These are phyloP conservation scores for Emergomyces africanus DNA, from an alignment of 2,329 filamentous ascomycete species.

Conservation along the genomic window DNA sequence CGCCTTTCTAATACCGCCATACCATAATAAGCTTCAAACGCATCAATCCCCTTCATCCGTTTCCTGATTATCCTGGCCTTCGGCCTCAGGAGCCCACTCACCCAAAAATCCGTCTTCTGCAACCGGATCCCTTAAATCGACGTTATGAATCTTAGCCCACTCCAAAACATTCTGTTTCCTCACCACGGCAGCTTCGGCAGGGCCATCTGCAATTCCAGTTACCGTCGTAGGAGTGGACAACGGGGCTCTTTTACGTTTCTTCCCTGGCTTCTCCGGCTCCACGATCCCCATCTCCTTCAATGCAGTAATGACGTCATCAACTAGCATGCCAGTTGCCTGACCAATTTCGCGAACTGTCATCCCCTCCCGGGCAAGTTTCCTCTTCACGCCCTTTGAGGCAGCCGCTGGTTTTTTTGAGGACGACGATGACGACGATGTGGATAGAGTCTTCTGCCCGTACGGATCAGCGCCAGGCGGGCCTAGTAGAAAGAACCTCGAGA, in stretches of 20 bases:
- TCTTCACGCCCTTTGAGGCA: constrained; percentile 28
- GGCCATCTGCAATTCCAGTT: background rate
- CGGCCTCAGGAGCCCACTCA: constrained; percentile 43
- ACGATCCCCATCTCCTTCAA: constrained; percentile 69
- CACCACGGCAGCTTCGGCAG: constrained; percentile 30
- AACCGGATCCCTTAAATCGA: constrained; percentile 54
- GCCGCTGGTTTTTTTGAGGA: background rate
- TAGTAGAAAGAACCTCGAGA: constrained; percentile 53
- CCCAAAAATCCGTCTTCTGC: constrained; percentile 63
- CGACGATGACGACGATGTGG: background rate
- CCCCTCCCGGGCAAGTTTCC: constrained; percentile 30
- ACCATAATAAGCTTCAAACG: background rate
- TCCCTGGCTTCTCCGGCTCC: constrained; percentile 37
- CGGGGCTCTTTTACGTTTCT: constrained; percentile 38
- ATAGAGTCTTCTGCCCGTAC: constrained; percentile 12
- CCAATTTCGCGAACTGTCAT: constrained; percentile 62
- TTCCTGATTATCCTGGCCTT: background rate
- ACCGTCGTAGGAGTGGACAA: background rate
- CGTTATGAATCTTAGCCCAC: constrained; percentile 52
- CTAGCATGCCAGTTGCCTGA: constrained; percentile 65
- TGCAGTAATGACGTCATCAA: constrained; percentile 68
- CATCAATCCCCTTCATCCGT: constrained; percentile 17
- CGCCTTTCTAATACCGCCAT: constrained; percentile 5
- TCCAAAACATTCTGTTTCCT: constrained; percentile 47
- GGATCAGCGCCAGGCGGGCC: constrained; percentile 16